Conservation (phyloP, 306 rosid genomes). For the Cicer cuneatum region DNA sequence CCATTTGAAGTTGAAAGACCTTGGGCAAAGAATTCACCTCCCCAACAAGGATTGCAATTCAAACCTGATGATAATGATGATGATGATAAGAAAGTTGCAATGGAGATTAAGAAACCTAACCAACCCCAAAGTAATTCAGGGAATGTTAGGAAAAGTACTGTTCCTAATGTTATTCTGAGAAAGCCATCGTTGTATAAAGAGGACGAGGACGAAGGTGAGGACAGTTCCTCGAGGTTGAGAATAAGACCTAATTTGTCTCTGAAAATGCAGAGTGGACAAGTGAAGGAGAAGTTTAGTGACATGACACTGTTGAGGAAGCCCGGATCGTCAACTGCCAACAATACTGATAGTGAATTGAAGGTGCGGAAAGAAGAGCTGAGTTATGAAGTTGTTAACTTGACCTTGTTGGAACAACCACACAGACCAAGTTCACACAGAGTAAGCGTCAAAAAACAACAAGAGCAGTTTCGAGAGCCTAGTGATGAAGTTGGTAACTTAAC, state of each 20-base stretch:
- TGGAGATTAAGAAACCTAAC: constrained; percentile 59
- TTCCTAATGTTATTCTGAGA: constrained; percentile 84
- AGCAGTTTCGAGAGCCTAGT: neutral
- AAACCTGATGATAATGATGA: constrained; percentile 57
- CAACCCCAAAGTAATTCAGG: constrained; percentile 44
- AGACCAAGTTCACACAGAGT: neutral
- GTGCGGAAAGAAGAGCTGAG: constrained; percentile 47
- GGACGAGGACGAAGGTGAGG: constrained; percentile 61
- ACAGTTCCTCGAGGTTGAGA: constrained; percentile 57
- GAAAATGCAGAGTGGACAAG: constrained; percentile 54
- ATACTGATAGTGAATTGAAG: constrained; percentile 44
- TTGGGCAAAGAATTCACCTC: constrained; percentile 51
- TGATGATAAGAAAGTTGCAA: constrained; percentile 47
- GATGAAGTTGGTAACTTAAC: constrained; percentile 48
- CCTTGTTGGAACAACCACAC: constrained; percentile 61
- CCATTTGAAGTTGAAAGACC: constrained; percentile 61
- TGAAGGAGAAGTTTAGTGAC: constrained; percentile 72
- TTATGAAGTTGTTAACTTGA: constrained; percentile 46
- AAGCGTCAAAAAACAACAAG: neutral
- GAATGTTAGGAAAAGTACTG: constrained; percentile 53
- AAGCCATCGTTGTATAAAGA: constrained; percentile 64
- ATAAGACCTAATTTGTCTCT: constrained; percentile 74
- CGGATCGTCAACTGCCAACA: constrained; percentile 47
- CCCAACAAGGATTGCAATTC: constrained; percentile 53
- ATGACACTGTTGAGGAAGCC: constrained; percentile 91